phyloP scores from a whole-genome alignment of 164 flowering plant species.

The Berberis vulgaris region DNA sequence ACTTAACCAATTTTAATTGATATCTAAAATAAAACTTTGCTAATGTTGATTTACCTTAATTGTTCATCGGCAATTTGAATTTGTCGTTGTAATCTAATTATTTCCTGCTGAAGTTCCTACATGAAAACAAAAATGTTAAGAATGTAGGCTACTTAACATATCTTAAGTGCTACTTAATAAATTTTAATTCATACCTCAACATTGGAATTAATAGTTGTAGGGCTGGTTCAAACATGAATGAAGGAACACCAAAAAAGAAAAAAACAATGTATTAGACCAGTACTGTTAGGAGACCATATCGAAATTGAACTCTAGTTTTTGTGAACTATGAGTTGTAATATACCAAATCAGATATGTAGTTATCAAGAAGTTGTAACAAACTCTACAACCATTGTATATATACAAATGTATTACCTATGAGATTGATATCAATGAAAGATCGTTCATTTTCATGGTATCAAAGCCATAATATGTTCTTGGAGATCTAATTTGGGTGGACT shows the following conservation, averaged over 20 bases:
- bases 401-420: too few species aligned
- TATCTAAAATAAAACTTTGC: not conserved
- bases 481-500: too few species aligned
- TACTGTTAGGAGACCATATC: too few species aligned
- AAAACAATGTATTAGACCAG: not conserved
- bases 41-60: slow-evolving; percentile 15
- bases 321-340: too few species aligned
- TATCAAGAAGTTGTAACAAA: too few species aligned
- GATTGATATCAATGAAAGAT: too few species aligned
- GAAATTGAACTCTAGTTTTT: too few species aligned
- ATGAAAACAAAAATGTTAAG: not conserved
- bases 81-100: slow-evolving; percentile 28
- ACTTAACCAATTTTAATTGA: not conserved
- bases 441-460: too few species aligned
- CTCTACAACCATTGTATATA: too few species aligned
- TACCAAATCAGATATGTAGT: too few species aligned
- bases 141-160: not conserved
- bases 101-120: slow-evolving; percentile 46
- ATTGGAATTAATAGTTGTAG: slow-evolving; percentile 24
- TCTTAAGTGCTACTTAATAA: not conserved
- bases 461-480: too few species aligned
- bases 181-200: slow-evolving; percentile 23
- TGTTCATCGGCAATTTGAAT: slow-evolving; percentile 29
- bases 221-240: slow-evolving; percentile 20
- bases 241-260: not conserved